These are phyloP conservation scores for Suhomyces panamericanus DNA, from an alignment of 1,139 yeast species.

Conservation along the genomic window DNA sequence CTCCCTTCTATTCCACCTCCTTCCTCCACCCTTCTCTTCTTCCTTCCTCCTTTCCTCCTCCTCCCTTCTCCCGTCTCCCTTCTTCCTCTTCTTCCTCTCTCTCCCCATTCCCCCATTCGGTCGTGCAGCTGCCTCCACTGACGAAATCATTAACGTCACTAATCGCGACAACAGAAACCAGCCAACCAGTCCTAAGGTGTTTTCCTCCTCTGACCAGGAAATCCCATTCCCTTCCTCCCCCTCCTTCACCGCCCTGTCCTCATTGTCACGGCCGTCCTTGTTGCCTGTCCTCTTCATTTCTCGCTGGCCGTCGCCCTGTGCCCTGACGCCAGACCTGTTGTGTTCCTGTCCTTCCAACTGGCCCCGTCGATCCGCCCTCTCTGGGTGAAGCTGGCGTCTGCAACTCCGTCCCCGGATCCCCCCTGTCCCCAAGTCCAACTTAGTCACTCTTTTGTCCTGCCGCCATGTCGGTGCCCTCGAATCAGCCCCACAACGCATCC, in stretches of 20 bases:
- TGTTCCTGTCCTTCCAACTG: background rate
- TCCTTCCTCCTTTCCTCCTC: background rate
- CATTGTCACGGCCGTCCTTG: background rate
- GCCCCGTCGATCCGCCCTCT: background rate
- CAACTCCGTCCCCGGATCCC: background rate
- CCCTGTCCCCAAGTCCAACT: conserved; percentile 10
- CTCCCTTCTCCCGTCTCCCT: background rate
- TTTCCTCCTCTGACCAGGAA: background rate
- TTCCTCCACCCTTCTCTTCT: background rate
- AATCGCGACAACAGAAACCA: background rate
- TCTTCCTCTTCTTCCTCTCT: background rate
- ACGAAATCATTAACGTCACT: background rate
- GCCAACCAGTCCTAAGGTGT: background rate
- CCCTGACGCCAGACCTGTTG: background rate
- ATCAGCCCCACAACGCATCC: conserved; percentile 2
- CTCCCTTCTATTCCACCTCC: background rate
- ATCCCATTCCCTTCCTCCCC: background rate
- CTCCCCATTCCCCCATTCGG: background rate
- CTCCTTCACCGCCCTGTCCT: background rate
- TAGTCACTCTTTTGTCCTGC: conserved; percentile 12
- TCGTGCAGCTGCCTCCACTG: background rate
- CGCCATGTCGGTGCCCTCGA: conserved; percentile 7
- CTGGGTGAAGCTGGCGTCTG: background rate
- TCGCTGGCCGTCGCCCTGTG: background rate
- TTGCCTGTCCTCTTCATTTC: background rate